Conservation (phyloP, 1,284 basidiomycete species). For the Irpex lacteus region DNA sequence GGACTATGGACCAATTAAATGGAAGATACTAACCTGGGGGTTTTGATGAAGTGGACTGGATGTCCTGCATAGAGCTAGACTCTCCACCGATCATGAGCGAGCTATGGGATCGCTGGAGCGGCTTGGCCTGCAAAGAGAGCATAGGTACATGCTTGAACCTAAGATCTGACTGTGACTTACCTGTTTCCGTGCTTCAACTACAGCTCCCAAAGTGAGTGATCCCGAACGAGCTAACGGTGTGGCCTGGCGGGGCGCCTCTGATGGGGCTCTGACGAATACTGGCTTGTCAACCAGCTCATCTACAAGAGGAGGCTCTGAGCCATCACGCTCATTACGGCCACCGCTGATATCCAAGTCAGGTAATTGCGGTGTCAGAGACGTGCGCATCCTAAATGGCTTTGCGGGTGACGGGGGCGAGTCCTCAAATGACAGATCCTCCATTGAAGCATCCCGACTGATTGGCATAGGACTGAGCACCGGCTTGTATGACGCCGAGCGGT, state of each 20-base stretch:
- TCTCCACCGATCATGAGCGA: slow-evolving; percentile 9
- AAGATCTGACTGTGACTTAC: slow-evolving; percentile 5
- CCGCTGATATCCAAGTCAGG: slow-evolving; percentile 48
- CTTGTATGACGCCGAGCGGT: slow-evolving; percentile 6
- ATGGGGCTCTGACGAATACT: slow-evolving; percentile 64
- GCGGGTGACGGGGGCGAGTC: slow-evolving; percentile 32
- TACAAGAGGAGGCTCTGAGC: slow-evolving; percentile 68
- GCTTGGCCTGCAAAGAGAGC: slow-evolving; percentile 5
- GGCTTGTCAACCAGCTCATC: slow-evolving; percentile 58
- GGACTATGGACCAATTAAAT: too few species aligned
- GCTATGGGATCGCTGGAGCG: slow-evolving; percentile 11
- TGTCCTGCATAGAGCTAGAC: slow-evolving; percentile 3
- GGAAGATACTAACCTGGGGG: neutral
- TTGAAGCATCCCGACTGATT: slow-evolving; percentile 29
- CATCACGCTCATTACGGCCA: slow-evolving; percentile 38
- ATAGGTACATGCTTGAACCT: neutral
- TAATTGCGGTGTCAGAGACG: slow-evolving; percentile 67
- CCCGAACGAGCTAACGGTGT: slow-evolving; percentile 16
- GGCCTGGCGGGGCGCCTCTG: slow-evolving; percentile 28
- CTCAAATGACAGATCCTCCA: slow-evolving; percentile 34
- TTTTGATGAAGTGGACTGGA: neutral
- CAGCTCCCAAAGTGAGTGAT: slow-evolving; percentile 54
- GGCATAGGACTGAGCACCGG: slow-evolving; percentile 17
- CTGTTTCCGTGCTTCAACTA: slow-evolving; percentile 52
- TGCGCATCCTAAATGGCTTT: slow-evolving; percentile 55